A percentile compares a stretch with the other conserved stretches of the same genome.
These are phyloP conservation scores for Candida caryicola DNA, from an alignment of 805 yeast species.

Conservation along the genomic window DNA sequence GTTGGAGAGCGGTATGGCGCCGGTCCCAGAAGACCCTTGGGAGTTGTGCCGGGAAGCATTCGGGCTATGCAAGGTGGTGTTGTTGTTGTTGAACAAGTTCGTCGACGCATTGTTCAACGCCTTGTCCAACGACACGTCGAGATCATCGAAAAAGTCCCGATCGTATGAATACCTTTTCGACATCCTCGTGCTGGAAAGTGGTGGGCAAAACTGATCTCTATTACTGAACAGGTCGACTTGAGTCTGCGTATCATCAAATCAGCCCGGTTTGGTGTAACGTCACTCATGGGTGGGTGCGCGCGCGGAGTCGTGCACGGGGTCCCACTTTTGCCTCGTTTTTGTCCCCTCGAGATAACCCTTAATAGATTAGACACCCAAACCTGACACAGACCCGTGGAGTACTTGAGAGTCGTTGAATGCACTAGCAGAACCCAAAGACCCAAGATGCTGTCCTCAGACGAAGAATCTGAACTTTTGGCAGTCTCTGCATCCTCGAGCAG, in stretches of 20 bases:
- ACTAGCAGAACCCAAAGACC: too few species aligned
- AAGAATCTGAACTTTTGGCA: conserved; percentile 3
- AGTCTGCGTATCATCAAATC: too few species aligned
- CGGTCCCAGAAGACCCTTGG: conserved; percentile 23
- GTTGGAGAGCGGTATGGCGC: conserved; percentile 29
- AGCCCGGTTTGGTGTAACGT: too few species aligned
- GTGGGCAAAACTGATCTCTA: too few species aligned
- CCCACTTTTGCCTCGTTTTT: too few species aligned
- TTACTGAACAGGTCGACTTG: too few species aligned
- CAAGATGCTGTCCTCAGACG: conserved; percentile 4
- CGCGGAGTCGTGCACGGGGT: too few species aligned
- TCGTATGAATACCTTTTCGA: conserved; percentile 12
- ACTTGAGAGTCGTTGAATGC: too few species aligned
- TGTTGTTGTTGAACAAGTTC: conserved; percentile 32
- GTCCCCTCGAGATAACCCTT: not conserved
- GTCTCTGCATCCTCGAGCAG: conserved; percentile 3
- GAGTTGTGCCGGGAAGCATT: conserved; percentile 23
- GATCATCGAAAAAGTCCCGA: conserved; percentile 49
- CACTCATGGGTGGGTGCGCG: too few species aligned
- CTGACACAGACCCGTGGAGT: too few species aligned
- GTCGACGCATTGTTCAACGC: conserved; percentile 55
- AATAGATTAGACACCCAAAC: not conserved
- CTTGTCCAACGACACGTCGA: conserved; percentile 63
- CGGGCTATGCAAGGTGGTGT: conserved; percentile 18
- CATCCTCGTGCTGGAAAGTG: conserved; percentile 1